Evolutionary conservation across 2,329 filamentous ascomycete species (phyloP).

Genomic region (Xylariaceae sp.): DNA sequence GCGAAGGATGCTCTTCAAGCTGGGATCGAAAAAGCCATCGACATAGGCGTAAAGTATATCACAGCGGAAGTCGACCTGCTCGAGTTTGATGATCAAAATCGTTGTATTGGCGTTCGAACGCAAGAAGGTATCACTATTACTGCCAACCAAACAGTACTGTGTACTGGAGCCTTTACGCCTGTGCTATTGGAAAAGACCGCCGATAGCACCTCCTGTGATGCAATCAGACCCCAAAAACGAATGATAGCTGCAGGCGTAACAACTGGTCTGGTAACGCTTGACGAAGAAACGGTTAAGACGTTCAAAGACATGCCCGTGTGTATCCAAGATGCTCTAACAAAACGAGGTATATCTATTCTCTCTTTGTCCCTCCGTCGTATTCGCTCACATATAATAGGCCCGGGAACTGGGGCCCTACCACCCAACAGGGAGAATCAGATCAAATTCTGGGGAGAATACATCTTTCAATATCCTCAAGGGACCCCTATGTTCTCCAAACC

Average conservation of each 20-base stretch:
- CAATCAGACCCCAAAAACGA: slow-evolving; percentile 54
- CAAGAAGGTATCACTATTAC: slow-evolving; percentile 47
- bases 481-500: slow-evolving; percentile 63
- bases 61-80: slow-evolving; percentile 52
- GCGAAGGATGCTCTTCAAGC: slow-evolving; percentile 58
- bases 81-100: slow-evolving; percentile 46
- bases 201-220: slow-evolving; percentile 47
- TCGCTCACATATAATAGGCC: slow-evolving; percentile 45
- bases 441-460: slow-evolving; percentile 68
- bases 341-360: slow-evolving; percentile 29
- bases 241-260: slow-evolving; percentile 61
- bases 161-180: slow-evolving; percentile 59
- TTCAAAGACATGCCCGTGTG: slow-evolving; percentile 37
- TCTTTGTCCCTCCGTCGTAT: not conserved
- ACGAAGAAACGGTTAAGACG: slow-evolving; percentile 28
- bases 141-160: slow-evolving; percentile 54
- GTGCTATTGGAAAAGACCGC: slow-evolving; percentile 53
- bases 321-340: slow-evolving; percentile 36
- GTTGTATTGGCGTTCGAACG: slow-evolving; percentile 51
- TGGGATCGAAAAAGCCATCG: slow-evolving; percentile 54
- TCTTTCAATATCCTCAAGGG: slow-evolving; percentile 63
- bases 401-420: slow-evolving; percentile 64
- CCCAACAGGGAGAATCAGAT: slow-evolving; percentile 57
- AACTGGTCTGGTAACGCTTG: slow-evolving; percentile 36
- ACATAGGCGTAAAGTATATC: slow-evolving; percentile 59